A percentile compares a stretch with the other conserved stretches of the same genome.
Evolutionary conservation across 805 yeast genomes (phyloP).

Genomic region (Cyberlindnera xylosilytica): DNA sequence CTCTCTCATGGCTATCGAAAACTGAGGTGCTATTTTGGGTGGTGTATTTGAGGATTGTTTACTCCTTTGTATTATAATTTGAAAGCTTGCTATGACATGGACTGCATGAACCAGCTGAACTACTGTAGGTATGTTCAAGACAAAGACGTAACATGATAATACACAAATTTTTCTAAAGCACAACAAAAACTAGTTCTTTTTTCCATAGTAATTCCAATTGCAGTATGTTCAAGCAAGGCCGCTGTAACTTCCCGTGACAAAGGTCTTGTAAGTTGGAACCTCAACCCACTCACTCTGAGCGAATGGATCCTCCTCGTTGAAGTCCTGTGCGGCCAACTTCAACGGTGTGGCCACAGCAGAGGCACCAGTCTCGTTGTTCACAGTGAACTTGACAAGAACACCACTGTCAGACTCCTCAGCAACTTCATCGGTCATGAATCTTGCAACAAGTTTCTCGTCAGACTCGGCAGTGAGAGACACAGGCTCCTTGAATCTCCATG

Average conservation of each 20-base stretch:
- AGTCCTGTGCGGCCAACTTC: slow-evolving; percentile 35
- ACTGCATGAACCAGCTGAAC: too few species aligned
- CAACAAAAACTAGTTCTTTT: not conserved
- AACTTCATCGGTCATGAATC: slow-evolving; percentile 72
- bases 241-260: slow-evolving; percentile 36
- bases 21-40: not conserved
- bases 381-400: slow-evolving; percentile 62
- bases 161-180: not conserved
- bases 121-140: too few species aligned
- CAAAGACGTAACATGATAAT: too few species aligned
- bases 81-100: too few species aligned
- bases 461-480: slow-evolving; percentile 32
- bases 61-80: not conserved
- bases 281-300: slow-evolving; percentile 34
- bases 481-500: slow-evolving; percentile 67
- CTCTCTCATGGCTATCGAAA: slow-evolving; percentile 75
- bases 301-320: slow-evolving; percentile 37
- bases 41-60: not conserved
- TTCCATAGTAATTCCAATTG: not conserved
- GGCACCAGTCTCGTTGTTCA: slow-evolving; percentile 42
- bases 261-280: slow-evolving; percentile 32
- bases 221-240: slow-evolving; percentile 28
- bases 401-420: slow-evolving; percentile 77
- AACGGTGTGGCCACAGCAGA: slow-evolving; percentile 41
- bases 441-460: slow-evolving; percentile 76